A percentile compares a stretch with the other conserved stretches of the same genome.
phyloP scores from a whole-genome alignment of 1,284 basidiomycete genomes.

The Leccinum griseonigrum region DNA sequence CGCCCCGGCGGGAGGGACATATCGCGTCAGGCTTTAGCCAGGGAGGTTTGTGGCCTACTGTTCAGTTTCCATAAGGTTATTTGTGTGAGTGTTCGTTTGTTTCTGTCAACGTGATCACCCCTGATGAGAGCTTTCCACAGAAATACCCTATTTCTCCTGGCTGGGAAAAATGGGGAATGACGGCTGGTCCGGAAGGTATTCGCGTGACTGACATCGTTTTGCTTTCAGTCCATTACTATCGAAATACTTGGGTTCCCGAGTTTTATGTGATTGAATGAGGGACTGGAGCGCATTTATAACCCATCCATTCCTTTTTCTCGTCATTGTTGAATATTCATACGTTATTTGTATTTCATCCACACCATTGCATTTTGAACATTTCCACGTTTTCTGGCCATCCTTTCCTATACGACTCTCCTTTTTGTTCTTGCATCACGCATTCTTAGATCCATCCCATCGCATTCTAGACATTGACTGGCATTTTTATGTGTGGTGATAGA shows the following conservation, averaged over 20 bases:
- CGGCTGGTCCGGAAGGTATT: constrained; percentile 17
- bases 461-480: neutral
- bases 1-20: constrained; percentile 9
- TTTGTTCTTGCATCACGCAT: constrained; percentile 2
- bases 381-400: neutral
- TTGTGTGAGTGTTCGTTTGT: constrained; percentile 13
- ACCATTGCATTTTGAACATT: neutral
- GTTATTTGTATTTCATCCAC: constrained; percentile 10
- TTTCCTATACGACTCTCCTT: neutral
- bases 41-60: constrained; percentile 16
- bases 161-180: constrained; percentile 24
- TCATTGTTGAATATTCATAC: neutral
- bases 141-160: constrained; percentile 11
- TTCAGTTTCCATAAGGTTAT: constrained; percentile 7
- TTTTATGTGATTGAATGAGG: constrained; percentile 31
- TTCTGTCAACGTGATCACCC: neutral
- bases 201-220: constrained; percentile 20
- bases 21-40: constrained; percentile 22
- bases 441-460: neutral
- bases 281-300: neutral
- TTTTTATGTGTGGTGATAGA: too few species aligned
- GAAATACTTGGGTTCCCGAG: constrained; percentile 28
- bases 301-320: neutral
- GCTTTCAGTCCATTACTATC: constrained; percentile 31
- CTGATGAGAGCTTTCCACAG: constrained; percentile 11